phyloP scores from a whole-genome alignment of 495 filamentous ascomycete species.

The Aspergillus indologenus region DNA sequence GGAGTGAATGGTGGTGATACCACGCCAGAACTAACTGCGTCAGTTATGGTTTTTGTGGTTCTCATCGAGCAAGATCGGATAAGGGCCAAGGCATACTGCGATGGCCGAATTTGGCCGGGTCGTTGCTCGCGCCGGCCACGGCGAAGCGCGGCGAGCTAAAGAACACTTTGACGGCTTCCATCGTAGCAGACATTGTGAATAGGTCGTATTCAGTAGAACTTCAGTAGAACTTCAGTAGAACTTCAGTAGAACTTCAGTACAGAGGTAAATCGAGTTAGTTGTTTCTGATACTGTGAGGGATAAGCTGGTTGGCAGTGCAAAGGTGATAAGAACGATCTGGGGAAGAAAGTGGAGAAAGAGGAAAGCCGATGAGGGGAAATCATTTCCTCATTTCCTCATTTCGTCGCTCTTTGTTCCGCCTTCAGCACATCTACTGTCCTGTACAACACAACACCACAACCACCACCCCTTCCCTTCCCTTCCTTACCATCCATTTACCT shows the following conservation, averaged over 20 bases:
- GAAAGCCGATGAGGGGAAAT: neutral
- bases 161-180: conserved; percentile 67
- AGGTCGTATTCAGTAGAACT: too few species aligned
- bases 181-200: conserved; percentile 14
- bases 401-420: neutral
- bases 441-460: neutral
- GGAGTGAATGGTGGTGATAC: conserved; percentile 76
- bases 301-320: neutral
- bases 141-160: conserved; percentile 81
- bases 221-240: too few species aligned
- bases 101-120: conserved; percentile 84
- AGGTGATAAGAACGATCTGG: neutral
- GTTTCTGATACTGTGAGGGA: too few species aligned
- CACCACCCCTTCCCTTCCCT: neutral
- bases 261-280: too few species aligned
- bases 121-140: conserved; percentile 85
- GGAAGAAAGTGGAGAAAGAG: neutral
- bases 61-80: neutral
- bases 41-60: conserved; percentile 1
- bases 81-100: conserved; percentile 57
- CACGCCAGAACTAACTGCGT: conserved; percentile 72
- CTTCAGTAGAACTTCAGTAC: too few species aligned
- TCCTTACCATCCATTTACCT: neutral
- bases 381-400: conserved; percentile 11
- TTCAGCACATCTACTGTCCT: too few species aligned